A percentile compares a stretch with the other conserved stretches of the same genome.
phyloP scores from a whole-genome alignment of 345 rosid species.

The Lenwebbia sp. region DNA sequence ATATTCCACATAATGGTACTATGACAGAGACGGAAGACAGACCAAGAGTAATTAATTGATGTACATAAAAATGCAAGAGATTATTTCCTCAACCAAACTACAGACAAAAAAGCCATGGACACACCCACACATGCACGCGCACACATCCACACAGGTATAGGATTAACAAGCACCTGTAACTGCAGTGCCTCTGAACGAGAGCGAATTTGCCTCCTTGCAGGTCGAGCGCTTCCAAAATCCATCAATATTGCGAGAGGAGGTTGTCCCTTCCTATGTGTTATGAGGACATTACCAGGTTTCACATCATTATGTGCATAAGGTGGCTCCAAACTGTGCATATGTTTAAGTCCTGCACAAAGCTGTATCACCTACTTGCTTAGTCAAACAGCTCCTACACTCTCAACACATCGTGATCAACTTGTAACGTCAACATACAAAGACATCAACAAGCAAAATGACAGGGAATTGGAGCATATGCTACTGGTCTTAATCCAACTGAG shows the following conservation, averaged over 20 bases:
- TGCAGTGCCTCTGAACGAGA: constrained; percentile 91
- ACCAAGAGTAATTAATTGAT: neutral
- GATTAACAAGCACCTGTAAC: constrained; percentile 54
- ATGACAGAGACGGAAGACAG: neutral
- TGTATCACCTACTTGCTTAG: constrained; percentile 19
- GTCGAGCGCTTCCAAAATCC: constrained; percentile 97
- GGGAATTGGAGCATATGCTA: neutral
- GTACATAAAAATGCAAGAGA: neutral
- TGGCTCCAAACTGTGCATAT: constrained; percentile 88
- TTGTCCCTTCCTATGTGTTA: constrained; percentile 69
- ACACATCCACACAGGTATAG: neutral
- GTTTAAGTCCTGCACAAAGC: constrained; percentile 97
- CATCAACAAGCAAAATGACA: neutral
- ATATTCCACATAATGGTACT: neutral
- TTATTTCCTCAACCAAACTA: neutral
- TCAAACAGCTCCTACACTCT: neutral
- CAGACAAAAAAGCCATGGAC: neutral
- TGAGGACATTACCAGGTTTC: constrained; percentile 89
- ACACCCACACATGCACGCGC: neutral
- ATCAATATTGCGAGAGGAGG: constrained; percentile 83
- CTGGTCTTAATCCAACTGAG: neutral
- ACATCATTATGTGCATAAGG: constrained; percentile 99
- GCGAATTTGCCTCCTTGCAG: constrained; percentile 75
- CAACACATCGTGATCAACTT: neutral
- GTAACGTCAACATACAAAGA: neutral